Evolutionary conservation across 768 basidiomycete species (phyloP).

Genomic region (Xerocomus brunneocitrinus): DNA sequence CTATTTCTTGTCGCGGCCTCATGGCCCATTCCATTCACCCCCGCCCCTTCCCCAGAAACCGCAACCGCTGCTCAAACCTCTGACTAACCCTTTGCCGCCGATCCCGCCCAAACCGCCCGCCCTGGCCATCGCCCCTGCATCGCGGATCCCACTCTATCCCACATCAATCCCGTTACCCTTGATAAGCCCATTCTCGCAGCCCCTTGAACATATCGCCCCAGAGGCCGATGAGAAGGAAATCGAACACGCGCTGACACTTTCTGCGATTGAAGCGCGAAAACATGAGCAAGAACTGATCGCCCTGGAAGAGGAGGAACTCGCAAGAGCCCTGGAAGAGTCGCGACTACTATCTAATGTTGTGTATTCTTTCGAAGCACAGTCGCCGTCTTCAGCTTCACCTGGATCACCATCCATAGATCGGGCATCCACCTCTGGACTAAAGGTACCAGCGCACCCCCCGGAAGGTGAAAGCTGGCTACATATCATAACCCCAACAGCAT

Average conservation of each 20-base stretch:
- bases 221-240: constrained; percentile 39
- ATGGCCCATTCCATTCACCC: constrained; percentile 21
- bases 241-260: constrained; percentile 46
- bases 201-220: constrained; percentile 1
- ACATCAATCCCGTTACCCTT: constrained; percentile 25
- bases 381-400: constrained; percentile 4
- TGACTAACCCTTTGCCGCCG: constrained; percentile 35
- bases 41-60: constrained; percentile 32
- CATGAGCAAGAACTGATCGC: constrained; percentile 23
- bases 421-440: constrained; percentile 15
- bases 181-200: constrained; percentile 6
- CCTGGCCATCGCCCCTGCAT: constrained; percentile 8
- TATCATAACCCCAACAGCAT: constrained; percentile 25
- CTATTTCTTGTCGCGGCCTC: constrained; percentile 17
- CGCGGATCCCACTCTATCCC: constrained; percentile 32
- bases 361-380: constrained; percentile 9
- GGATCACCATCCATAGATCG: constrained; percentile 11
- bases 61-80: constrained; percentile 23
- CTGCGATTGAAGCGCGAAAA: constrained; percentile 34
- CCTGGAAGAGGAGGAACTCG: constrained; percentile 63
- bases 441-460: constrained; percentile 11
- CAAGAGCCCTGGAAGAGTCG: constrained; percentile 57
- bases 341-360: constrained; percentile 17
- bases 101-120: constrained; percentile 38
- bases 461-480: constrained; percentile 32